phyloP scores from a whole-genome alignment of 257 asterid species.

The Solanum tarijense region DNA sequence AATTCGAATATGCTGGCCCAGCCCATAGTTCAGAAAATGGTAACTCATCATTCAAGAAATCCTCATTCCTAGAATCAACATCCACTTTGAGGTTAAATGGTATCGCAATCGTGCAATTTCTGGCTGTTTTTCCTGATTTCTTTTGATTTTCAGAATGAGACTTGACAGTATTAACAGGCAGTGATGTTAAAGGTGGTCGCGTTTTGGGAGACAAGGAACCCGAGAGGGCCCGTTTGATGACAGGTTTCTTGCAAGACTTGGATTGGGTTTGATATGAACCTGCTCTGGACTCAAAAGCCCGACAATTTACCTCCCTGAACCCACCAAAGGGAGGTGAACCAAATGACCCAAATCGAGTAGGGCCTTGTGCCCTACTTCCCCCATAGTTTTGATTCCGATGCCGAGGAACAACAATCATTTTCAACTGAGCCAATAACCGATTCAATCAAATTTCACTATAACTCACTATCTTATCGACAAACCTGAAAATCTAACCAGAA shows the following conservation, averaged over 20 bases:
- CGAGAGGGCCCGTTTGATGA: not conserved
- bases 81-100: conserved; percentile 33
- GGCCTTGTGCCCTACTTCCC: conserved; percentile 13
- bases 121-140: conserved; percentile 17
- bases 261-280: conserved; percentile 42
- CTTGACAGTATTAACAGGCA: not conserved
- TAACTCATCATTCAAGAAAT: conserved; percentile 12
- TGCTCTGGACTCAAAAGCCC: conserved; percentile 42
- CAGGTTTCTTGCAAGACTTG: conserved; percentile 6
- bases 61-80: not conserved
- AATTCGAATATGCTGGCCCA: conserved; percentile 85
- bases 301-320: conserved; percentile 24
- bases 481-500: conserved; percentile 19
- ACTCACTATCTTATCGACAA: not conserved
- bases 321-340: conserved; percentile 21
- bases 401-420: conserved; percentile 44
- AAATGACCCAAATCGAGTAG: conserved; percentile 22
- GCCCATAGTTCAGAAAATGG: conserved; percentile 85
- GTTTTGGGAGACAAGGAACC: conserved; percentile 24
- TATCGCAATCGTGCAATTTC: conserved; percentile 14
- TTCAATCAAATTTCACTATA: not conserved
- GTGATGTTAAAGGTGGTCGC: conserved; percentile 25
- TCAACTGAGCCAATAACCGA: conserved; percentile 20
- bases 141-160: conserved; percentile 15
- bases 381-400: conserved; percentile 45